phyloP scores from a whole-genome alignment of 805 yeast species.

The Cyberlindnera euphorbiiphila region DNA sequence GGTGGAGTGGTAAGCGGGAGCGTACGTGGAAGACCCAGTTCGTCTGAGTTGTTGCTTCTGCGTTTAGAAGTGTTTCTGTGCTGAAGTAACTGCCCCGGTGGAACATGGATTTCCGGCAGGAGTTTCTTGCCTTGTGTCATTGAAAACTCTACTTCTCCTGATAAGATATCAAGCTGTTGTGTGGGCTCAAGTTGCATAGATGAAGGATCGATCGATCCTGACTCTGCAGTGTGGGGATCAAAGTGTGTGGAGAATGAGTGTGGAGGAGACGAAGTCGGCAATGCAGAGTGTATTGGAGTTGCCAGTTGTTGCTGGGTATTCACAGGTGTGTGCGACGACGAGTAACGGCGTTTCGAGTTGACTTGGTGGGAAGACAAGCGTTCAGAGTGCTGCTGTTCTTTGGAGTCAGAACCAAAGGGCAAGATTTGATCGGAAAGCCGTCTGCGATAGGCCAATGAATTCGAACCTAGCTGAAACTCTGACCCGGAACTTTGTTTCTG shows the following conservation, averaged over 20 bases:
- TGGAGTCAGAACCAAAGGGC: too few species aligned
- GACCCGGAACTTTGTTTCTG: not conserved
- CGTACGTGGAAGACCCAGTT: constrained; percentile 18
- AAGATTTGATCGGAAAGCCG: too few species aligned
- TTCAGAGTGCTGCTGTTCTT: not conserved
- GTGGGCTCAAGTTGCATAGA: too few species aligned
- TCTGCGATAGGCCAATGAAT: too few species aligned
- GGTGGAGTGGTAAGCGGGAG: constrained; percentile 29
- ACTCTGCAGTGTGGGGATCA: too few species aligned
- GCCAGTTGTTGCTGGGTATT: constrained; percentile 3
- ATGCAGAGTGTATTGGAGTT: constrained; percentile 6
- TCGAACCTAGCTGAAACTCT: too few species aligned
- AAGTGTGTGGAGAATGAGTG: too few species aligned
- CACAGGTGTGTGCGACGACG: constrained; percentile 1
- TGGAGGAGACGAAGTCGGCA: constrained; percentile 12
- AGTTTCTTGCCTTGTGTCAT: constrained; percentile 3
- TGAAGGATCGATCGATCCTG: too few species aligned
- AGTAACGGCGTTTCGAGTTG: too few species aligned
- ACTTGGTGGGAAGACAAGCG: constrained; percentile 1
- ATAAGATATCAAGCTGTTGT: too few species aligned
- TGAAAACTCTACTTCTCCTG: too few species aligned
- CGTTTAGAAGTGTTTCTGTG: constrained; percentile 6
- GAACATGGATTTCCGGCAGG: constrained; percentile 6
- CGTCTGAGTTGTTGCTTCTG: constrained; percentile 14
- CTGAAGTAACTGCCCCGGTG: constrained; percentile 3